phyloP scores from a whole-genome alignment of 23 red algal genomes.

The Agarophyton chilense region DNA sequence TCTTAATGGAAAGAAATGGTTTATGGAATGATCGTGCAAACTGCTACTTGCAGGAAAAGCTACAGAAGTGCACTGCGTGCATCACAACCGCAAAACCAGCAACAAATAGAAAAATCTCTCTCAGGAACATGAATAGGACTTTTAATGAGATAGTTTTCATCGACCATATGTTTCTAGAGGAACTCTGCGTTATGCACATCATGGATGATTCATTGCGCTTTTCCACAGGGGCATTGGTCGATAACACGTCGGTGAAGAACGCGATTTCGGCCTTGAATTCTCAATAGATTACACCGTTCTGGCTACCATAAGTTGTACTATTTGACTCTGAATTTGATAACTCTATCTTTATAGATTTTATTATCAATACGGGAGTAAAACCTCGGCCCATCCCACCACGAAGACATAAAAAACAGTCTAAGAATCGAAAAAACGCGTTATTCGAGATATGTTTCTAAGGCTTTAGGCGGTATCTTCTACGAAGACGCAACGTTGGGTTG shows the following conservation, averaged over 20 bases:
- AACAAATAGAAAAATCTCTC: slow-evolving; percentile 7
- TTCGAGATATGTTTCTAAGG: slow-evolving; percentile 42
- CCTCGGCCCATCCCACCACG: slow-evolving; percentile 27
- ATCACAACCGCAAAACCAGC: not conserved
- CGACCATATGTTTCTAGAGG: slow-evolving; percentile 16
- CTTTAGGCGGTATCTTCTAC: not conserved
- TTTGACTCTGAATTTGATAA: slow-evolving; percentile 33
- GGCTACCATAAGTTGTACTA: slow-evolving; percentile 26
- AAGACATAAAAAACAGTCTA: slow-evolving; percentile 58
- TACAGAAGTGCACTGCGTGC: slow-evolving; percentile 33
- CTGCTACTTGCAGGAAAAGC: not conserved
- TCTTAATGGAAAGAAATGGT: slow-evolving; percentile 5
- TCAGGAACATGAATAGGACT: not conserved
- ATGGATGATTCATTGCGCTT: not conserved
- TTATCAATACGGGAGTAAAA: not conserved
- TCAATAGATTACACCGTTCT: slow-evolving; percentile 5
- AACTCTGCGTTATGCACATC: not conserved
- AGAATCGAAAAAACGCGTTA: slow-evolving; percentile 51
- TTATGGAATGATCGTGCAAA: slow-evolving; percentile 4
- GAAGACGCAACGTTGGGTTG: no score
- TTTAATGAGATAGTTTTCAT: slow-evolving; percentile 29
- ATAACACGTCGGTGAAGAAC: slow-evolving; percentile 6
- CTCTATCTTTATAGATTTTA: slow-evolving; percentile 13
- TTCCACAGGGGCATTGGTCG: not conserved
- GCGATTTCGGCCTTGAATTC: not conserved